Evolutionary conservation across 805 yeast genomes (phyloP).

Genomic region (Candida manassasensis): DNA sequence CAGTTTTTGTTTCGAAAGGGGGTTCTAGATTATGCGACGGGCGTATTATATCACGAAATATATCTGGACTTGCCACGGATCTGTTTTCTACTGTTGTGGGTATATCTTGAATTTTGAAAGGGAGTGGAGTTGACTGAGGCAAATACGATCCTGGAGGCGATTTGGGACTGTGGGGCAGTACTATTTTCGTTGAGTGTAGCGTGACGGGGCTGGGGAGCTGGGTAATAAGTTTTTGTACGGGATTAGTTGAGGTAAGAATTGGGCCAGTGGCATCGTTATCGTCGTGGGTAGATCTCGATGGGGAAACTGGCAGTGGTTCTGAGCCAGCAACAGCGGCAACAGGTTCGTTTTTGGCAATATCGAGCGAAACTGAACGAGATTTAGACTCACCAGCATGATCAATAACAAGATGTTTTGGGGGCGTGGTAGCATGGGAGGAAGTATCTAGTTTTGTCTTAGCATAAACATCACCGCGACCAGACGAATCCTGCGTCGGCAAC

Average conservation of each 20-base stretch:
- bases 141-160: neutral
- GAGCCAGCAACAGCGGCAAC: no score
- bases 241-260: neutral
- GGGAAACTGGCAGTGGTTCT: no score
- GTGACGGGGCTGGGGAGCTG: conserved; percentile 5
- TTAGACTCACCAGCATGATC: no score
- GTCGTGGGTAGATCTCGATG: neutral
- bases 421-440: no score
- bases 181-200: neutral
- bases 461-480: no score
- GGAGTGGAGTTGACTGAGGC: neutral
- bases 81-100: neutral
- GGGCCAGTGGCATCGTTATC: neutral
- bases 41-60: neutral
- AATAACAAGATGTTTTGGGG: no score
- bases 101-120: neutral
- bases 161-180: neutral
- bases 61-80: neutral
- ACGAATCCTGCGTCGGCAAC: no score
- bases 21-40: no score
- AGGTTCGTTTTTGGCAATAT: no score
- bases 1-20: no score
- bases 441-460: no score
- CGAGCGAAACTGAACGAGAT: no score
- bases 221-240: neutral